Percentiles rank a stretch among this genome's conserved stretches.
Evolutionary conservation across 176 grass and related monocot genomes (phyloP).

Genomic region (Eragrostis curvula): DNA sequence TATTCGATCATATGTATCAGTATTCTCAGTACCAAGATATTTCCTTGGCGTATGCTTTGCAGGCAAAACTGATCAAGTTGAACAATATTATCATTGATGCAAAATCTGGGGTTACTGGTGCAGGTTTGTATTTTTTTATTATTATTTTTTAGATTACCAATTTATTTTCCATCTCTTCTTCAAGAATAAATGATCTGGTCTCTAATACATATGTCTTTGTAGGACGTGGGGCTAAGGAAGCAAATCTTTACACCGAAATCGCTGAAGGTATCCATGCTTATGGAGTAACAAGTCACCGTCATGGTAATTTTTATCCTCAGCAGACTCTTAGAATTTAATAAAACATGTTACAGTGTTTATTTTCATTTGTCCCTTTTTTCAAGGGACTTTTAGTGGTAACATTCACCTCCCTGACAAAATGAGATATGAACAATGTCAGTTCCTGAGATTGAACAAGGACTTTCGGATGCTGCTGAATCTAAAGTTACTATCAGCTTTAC

Average conservation of each 20-base stretch:
- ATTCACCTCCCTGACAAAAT: constrained; percentile 34
- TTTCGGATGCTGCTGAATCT: constrained; percentile 79
- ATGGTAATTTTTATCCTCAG: constrained; percentile 61
- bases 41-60: constrained; percentile 36
- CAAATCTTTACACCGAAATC: constrained; percentile 98
- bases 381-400: constrained; percentile 21
- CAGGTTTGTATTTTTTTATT: constrained; percentile 56
- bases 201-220: constrained; percentile 27
- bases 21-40: constrained; percentile 23
- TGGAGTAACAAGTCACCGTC: constrained; percentile 88
- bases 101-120: constrained; percentile 95
- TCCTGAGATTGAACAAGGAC: constrained; percentile 97
- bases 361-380: constrained; percentile 16
- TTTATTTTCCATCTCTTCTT: not conserved
- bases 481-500: constrained; percentile 97
- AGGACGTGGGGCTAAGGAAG: constrained; percentile 99
- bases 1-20: not conserved
- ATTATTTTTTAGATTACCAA: not conserved
- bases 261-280: constrained; percentile 95
- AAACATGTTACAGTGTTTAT: constrained; percentile 4
- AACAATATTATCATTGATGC: constrained; percentile 97
- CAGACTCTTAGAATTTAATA: not conserved
- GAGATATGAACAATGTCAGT: constrained; percentile 55
- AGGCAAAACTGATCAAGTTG: constrained; percentile 78
- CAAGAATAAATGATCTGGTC: constrained; percentile 11